These are phyloP conservation scores for Gleditsia sinensis DNA, from an alignment of 306 rosid species.

Conservation along the genomic window DNA sequence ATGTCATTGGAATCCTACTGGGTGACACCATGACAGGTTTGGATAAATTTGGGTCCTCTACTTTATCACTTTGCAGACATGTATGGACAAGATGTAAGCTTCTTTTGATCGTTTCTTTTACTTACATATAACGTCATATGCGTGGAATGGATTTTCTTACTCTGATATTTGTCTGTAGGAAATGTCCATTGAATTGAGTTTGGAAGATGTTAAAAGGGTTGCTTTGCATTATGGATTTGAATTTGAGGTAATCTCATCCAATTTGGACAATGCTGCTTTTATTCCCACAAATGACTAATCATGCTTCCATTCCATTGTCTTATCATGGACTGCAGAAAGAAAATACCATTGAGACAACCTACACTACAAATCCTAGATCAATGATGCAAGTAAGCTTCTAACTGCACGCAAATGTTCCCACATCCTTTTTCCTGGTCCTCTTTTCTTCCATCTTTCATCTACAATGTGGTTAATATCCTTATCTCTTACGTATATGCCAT, in stretches of 20 bases:
- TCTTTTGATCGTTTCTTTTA: neutral
- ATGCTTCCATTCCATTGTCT: constrained; percentile 28
- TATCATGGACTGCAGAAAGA: constrained; percentile 68
- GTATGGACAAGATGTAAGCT: constrained; percentile 87
- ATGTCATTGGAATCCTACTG: neutral
- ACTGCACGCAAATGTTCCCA: neutral
- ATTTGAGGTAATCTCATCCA: constrained; percentile 64
- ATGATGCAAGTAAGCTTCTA: constrained; percentile 92
- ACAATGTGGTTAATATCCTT: neutral
- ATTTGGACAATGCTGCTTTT: constrained; percentile 7
- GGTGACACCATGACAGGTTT: constrained; percentile 71
- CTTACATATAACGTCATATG: neutral
- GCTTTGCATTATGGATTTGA: constrained; percentile 82
- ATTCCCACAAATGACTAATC: constrained; percentile 11
- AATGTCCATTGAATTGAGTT: constrained; percentile 90
- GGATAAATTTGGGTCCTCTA: constrained; percentile 97
- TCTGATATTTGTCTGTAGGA: constrained; percentile 53
- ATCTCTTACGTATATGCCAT: neutral
- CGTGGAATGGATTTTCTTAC: neutral
- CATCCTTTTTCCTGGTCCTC: neutral
- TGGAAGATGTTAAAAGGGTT: constrained; percentile 88
- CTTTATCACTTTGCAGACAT: constrained; percentile 92
- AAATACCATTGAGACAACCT: constrained; percentile 78
- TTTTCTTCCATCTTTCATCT: neutral
- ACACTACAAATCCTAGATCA: constrained; percentile 78